phyloP scores from a whole-genome alignment of 2,329 filamentous ascomycete genomes.

The Neonectria sp. region DNA sequence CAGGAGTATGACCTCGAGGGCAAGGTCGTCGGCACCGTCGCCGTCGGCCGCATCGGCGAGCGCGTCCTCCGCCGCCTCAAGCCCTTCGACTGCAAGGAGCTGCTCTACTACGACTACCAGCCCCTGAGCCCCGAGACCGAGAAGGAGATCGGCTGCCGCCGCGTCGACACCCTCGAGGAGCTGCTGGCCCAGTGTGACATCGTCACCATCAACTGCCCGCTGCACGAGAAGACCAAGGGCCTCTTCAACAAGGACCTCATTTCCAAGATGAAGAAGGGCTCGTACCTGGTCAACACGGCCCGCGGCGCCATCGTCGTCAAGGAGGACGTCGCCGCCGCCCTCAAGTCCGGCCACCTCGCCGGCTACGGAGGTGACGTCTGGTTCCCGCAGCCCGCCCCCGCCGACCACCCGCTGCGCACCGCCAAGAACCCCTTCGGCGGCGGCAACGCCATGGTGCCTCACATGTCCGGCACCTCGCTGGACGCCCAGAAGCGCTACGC shows the following conservation, averaged over 20 bases:
- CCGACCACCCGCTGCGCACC: slow-evolving; percentile 92
- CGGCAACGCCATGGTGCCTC: slow-evolving; percentile 98
- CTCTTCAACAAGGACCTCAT: slow-evolving; percentile 99
- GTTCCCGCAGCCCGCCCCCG: slow-evolving; percentile 97
- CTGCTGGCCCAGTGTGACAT: slow-evolving; percentile 95
- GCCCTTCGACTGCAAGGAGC: slow-evolving; percentile 99
- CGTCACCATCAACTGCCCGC: slow-evolving; percentile 99
- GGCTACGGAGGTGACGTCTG: slow-evolving; percentile 93
- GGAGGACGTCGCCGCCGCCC: slow-evolving; percentile 95
- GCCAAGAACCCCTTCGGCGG: slow-evolving; percentile 96
- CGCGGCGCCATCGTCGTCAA: slow-evolving; percentile 99
- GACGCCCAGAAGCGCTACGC: slow-evolving; percentile 97
- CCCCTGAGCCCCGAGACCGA: slow-evolving; percentile 87
- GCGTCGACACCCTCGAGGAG: slow-evolving; percentile 92
- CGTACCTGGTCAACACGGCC: slow-evolving; percentile 98
- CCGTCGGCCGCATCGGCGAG: slow-evolving; percentile 97
- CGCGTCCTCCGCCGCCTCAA: slow-evolving; percentile 96
- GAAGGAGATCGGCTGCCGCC: slow-evolving; percentile 94
- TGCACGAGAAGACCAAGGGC: slow-evolving; percentile 97
- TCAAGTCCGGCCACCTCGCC: slow-evolving; percentile 91
- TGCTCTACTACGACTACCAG: slow-evolving; percentile 99
- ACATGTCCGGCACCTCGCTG: slow-evolving; percentile 99
- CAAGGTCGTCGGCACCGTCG: slow-evolving; percentile 98
- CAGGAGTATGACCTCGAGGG: slow-evolving; percentile 97
- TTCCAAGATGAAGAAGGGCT: slow-evolving; percentile 98